These are phyloP conservation scores for Pseudomonodictys pantanalensis DNA, from an alignment of 495 filamentous ascomycete species.

Conservation along the genomic window DNA sequence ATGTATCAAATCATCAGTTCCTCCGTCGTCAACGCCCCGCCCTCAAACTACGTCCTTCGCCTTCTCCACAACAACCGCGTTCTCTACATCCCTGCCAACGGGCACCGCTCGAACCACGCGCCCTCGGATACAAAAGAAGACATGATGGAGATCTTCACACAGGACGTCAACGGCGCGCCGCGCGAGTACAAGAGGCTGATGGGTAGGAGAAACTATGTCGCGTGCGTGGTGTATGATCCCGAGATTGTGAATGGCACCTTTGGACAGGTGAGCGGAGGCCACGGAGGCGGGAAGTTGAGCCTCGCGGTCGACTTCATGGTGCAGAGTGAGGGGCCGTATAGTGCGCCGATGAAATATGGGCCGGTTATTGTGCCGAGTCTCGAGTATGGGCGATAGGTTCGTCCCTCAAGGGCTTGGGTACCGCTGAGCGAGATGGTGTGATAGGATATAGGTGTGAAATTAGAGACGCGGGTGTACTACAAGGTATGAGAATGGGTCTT, in stretches of 20 bases:
- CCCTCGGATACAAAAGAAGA: slow-evolving; percentile 93
- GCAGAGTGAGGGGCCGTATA: slow-evolving; percentile 79
- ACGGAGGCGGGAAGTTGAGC: slow-evolving; percentile 67
- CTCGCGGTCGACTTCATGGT: slow-evolving; percentile 96
- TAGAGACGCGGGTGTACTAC: no score
- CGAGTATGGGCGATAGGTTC: slow-evolving; percentile 68
- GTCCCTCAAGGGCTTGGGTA: no score
- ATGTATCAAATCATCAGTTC: slow-evolving; percentile 98
- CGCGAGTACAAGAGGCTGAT: slow-evolving; percentile 87
- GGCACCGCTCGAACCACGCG: slow-evolving; percentile 68
- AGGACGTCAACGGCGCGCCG: slow-evolving; percentile 73
- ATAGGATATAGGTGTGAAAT: no score
- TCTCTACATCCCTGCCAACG: slow-evolving; percentile 87
- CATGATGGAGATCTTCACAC: slow-evolving; percentile 99
- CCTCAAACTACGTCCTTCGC: slow-evolving; percentile 79
- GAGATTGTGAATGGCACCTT: slow-evolving; percentile 62
- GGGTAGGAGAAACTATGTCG: slow-evolving; percentile 90
- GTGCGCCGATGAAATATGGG: slow-evolving; percentile 86
- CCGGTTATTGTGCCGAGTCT: slow-evolving; percentile 92
- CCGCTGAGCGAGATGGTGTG: no score
- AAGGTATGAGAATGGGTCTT: no score
- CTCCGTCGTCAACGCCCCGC: slow-evolving; percentile 84
- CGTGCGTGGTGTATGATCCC: slow-evolving; percentile 88
- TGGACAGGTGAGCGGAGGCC: slow-evolving; percentile 44
- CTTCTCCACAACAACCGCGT: slow-evolving; percentile 88